Evolutionary conservation across 1,284 basidiomycete genomes (phyloP), one percentile per base, ranked within the genome.

Genomic region (Kalmanozyma brasiliensis): DNA sequence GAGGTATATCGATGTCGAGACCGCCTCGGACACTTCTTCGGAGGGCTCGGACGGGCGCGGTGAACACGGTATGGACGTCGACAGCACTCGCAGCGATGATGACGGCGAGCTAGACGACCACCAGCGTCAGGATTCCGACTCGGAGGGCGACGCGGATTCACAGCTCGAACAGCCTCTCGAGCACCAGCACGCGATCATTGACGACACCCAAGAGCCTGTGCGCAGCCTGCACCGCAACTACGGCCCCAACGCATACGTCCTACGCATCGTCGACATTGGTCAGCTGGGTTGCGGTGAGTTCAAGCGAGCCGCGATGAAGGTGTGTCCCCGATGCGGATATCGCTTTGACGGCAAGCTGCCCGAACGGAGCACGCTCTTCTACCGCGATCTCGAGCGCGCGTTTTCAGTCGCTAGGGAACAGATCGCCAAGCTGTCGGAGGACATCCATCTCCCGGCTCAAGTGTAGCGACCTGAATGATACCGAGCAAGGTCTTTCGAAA

Each of bases 181-280:
- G n/a, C n/a, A 57, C 40, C 36, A 45, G 9, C 22, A 10, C 5
- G 17, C 46, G 2, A 7, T 22, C 0, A 20, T 35, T 5, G 26
- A 41, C n/a, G 55, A 48, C 9, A 14, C 30, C 4, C 40, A 49
- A 6, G 55, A 64, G 17, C 49, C 55, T 0, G 22, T 48, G 1
- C 46, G 52, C 4, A 10, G 20, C 5, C 29, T 44, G 2, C 33
- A 61, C 4, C 30, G 6, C 17, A 62, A 67, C 37, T 67, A 61
- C 30, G 58, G 52, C 0, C 53, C 64, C 3, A 67, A 67, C 43
- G 42, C 43, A 0, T 34, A 67, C 20, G 29, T 67, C 17, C 37
- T 67, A 2, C 58, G 59, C 22, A 49, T 67, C 40, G 53, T 62
- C 2, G 49, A 44, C 4, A 61, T 61, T 41, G 53, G 62, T 34